Conservation (phyloP, 2,329 filamentous ascomycete genomes). For the Apiospora hydei region DNA sequence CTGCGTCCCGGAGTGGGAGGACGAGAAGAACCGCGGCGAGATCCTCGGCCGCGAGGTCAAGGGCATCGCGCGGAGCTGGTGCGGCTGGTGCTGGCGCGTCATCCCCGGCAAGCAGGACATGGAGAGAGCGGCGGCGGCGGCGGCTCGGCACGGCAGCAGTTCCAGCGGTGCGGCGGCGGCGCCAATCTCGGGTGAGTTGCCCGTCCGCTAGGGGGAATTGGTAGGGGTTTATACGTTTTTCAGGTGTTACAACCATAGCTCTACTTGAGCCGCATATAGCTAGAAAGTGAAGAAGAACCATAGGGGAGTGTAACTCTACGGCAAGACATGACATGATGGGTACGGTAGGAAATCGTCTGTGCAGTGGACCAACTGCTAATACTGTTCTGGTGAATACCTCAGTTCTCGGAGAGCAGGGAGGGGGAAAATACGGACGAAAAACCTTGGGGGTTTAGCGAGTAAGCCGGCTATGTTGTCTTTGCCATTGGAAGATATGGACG, state of each 20-base stretch:
- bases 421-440: not conserved
- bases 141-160: not conserved
- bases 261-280: not conserved
- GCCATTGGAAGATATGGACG: not conserved
- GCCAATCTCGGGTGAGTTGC: not conserved
- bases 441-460: not conserved
- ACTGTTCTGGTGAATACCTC: not conserved
- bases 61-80: slow-evolving; percentile 80
- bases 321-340: not conserved
- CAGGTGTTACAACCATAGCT: not conserved
- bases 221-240: too few species aligned
- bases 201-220: not conserved
- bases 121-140: slow-evolving; percentile 23
- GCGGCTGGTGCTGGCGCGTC: slow-evolving; percentile 86
- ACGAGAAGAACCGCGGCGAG: slow-evolving; percentile 71
- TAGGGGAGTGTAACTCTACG: not conserved
- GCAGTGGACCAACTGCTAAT: not conserved
- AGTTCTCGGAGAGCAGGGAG: not conserved
- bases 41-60: slow-evolving; percentile 75
- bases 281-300: too few species aligned
- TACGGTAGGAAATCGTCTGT: not conserved
- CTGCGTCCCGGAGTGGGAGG: slow-evolving; percentile 85
- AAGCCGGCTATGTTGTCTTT: not conserved
- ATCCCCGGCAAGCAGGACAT: slow-evolving; percentile 65
- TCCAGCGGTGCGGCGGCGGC: not conserved